Evolutionary conservation across 2,329 filamentous ascomycete species (phyloP), one percentile per base, ranked within the genome.

Genomic region (Hypoxylon sp.): DNA sequence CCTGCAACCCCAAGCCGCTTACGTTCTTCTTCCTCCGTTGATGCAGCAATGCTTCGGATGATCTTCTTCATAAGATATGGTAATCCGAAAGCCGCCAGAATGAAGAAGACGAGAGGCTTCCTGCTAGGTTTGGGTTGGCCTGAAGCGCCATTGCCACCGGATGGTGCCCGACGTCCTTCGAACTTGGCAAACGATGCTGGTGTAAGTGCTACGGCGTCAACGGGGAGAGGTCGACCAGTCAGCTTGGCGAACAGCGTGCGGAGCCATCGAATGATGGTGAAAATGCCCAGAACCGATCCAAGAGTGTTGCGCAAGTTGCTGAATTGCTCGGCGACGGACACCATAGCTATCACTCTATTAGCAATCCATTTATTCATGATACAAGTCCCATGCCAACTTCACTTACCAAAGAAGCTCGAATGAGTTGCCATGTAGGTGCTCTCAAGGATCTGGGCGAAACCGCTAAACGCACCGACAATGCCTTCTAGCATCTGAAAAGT

Each of bases 361-460:
- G 70, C 22, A 44, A 60, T 55, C 30, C 11, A 50, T 6, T 17
- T 37, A 56, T 2, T 17, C 22, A 37, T 57, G 10, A 30, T 25
- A 51, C 37, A 56, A 17, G 30, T 22, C 5, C 5, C 13, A 33
- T 13, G 10, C 13, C 6, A 10, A 44, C 33, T n/a, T 57, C 13
- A 82, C 91, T 76, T 88, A 97, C 94, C 95, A 77, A 98, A 99
- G 82, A 99, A 99, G 60, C 94, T 97, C 5, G 95, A 98, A 81
- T 99, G 96, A 0, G 96, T 99, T 31, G 97, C 96, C 97, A 99
- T 99, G 77, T 98, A 99, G 10, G 96, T 98, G 84, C 96, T 98
- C 83, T 99, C 96, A 30, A 99, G 87, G 96, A 99, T 99, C 84
- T 99, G 96, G 11, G 97, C 94, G 79, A 99, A 98, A 0, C 97